Conservation (phyloP, 2,329 filamentous ascomycete genomes). For the Monilinia laxa region DNA sequence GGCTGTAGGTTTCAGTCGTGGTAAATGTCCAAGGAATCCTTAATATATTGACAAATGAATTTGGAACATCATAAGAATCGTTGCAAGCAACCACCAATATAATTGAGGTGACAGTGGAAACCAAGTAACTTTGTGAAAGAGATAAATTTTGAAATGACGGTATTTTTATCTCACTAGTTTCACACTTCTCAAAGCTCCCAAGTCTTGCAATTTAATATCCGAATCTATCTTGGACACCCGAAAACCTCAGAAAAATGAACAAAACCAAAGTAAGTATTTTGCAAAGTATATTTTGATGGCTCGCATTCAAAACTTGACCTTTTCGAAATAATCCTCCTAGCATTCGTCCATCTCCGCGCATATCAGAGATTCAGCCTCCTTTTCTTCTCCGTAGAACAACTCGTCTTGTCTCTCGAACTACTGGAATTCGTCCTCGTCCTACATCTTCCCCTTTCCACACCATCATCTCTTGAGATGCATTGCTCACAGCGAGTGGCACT, state of each 20-base stretch:
- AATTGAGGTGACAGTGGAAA: neutral
- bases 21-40: neutral
- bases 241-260: neutral
- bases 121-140: neutral
- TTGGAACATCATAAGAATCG: neutral
- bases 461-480: neutral
- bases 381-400: conserved; percentile 7
- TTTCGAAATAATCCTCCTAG: neutral
- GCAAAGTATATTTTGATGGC: neutral
- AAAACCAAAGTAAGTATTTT: neutral
- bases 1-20: neutral
- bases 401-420: conserved; percentile 8
- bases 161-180: neutral
- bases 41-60: neutral
- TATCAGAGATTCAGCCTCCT: conserved; percentile 9
- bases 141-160: neutral
- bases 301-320: neutral
- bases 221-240: neutral
- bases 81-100: neutral
- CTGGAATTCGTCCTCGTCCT: conserved; percentile 18
- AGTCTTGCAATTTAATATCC: neutral
- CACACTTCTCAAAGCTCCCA: neutral
- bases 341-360: neutral
- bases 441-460: conserved; percentile 11
- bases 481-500: neutral